Percentiles rank a stretch among this genome's conserved stretches.
Evolutionary conservation across 1,139 yeast genomes (phyloP).

Genomic region (Barnettozyma hawaiiensis): DNA sequence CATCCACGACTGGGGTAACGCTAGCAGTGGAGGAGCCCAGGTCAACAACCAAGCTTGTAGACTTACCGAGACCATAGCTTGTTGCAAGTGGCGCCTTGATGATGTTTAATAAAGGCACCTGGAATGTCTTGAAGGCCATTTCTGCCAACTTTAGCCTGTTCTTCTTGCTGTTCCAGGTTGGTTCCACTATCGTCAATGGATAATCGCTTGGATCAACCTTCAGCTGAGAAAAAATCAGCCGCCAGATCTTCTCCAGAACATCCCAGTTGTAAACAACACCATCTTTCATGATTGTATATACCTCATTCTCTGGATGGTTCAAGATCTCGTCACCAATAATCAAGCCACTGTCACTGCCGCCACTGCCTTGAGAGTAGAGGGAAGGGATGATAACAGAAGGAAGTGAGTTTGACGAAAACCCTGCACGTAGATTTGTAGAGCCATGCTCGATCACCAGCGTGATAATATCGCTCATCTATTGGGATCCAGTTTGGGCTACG

Average conservation of each 20-base stretch:
- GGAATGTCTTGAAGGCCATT: constrained; percentile 56
- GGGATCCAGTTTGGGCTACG: no score
- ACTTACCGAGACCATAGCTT: constrained; percentile 61
- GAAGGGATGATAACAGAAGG: constrained; percentile 59
- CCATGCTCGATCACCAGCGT: constrained; percentile 70
- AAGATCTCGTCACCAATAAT: constrained; percentile 49
- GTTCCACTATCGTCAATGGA: constrained; percentile 64
- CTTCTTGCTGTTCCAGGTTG: constrained; percentile 53
- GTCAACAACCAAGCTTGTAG: constrained; percentile 65
- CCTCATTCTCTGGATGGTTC: constrained; percentile 40
- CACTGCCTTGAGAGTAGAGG: constrained; percentile 37
- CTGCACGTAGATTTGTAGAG: constrained; percentile 60
- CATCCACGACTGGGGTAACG: constrained; percentile 69
- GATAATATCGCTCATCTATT: constrained; percentile 34
- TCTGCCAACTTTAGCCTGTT: constrained; percentile 49
- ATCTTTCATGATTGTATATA: constrained; percentile 58
- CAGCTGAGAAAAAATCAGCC: constrained; percentile 45
- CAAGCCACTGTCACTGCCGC: constrained; percentile 34
- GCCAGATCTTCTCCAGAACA: constrained; percentile 53
- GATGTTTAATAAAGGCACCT: constrained; percentile 63
- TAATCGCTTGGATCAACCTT: constrained; percentile 45
- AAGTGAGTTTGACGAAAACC: constrained; percentile 59
- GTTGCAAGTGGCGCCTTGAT: constrained; percentile 68
- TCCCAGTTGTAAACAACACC: constrained; percentile 67
- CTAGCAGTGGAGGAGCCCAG: constrained; percentile 56